Base-by-base conservation (phyloP, 2,329 filamentous ascomycete genomes). In the Conoideocrella luteorostrata region DNA sequence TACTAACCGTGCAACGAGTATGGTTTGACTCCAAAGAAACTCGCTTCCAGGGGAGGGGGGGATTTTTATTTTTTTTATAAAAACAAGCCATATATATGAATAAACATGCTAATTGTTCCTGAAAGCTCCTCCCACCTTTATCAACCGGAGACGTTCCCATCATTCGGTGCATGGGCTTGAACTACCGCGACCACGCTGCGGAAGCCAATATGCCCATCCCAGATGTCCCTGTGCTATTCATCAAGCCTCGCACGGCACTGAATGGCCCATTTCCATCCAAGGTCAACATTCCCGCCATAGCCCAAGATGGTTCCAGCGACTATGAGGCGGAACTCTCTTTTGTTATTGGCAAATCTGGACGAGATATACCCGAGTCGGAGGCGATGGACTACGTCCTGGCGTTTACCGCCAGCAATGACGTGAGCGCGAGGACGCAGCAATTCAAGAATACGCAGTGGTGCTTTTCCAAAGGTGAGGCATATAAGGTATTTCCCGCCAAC, bases 111-210 rank as follows among this genome's bases (percentile, higher is more conserved):
- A n/a, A n/a, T n/a, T n/a, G n/a, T n/a, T n/a, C n/a, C n/a, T n/a
- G n/a, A n/a, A n/a, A 53, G 50, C 50, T 62, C 33, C 52, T 70
- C 15, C 56, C 60, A 2, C 67, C 67, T 0, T 43, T 70, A 18
- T 48, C 55, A 1, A 46, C 46, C 17, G 46, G 56, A 11, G 61
- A 70, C 24, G 58, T 67, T 5, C 61, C 62, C 26, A 61, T 64
- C 17, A 68, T 71, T 39, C 65, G 68, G 28, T 72, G 68, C 51
- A 55, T 72, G 37, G 69, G 69, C 6, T 61, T 72, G 41, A 73
- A 72, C 56, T 70, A 70, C 51, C 55, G 54, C 28, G 59, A 68
- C 50, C 66, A 68, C 43, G 65, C 64, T 5, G 46, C 50, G 13
- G 66, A 69, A 52, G 61, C 61, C 39, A 60, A 58, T 36, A 57